Percentiles rank a stretch among this genome's conserved stretches.
Evolutionary conservation across 2,329 filamentous ascomycete genomes (phyloP).

Genomic region (Aspergillus phoenicis): DNA sequence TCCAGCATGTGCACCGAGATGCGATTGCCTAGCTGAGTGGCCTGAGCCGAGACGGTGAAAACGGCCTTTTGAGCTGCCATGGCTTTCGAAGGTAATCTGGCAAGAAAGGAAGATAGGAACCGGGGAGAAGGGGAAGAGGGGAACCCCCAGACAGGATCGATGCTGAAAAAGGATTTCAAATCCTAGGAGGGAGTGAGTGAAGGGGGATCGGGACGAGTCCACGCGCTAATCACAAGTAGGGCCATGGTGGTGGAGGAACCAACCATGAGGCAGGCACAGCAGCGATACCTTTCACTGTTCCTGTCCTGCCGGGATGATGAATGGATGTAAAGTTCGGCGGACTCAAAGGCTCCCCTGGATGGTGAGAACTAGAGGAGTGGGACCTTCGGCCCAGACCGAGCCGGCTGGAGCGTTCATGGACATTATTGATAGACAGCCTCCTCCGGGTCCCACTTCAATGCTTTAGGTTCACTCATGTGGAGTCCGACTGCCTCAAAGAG

Average conservation of each 20-base stretch:
- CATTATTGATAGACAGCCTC: too few species aligned
- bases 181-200: not conserved
- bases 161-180: too few species aligned
- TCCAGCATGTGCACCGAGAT: conserved; percentile 68
- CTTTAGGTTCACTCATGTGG: too few species aligned
- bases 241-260: not conserved
- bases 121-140: not conserved
- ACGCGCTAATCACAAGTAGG: not conserved
- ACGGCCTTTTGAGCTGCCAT: conserved; percentile 22
- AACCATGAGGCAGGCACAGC: conserved; percentile 1
- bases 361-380: too few species aligned
- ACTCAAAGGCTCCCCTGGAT: not conserved
- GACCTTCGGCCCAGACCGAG: too few species aligned
- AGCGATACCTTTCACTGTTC: not conserved
- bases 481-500: too few species aligned
- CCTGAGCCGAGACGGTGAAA: conserved; percentile 54
- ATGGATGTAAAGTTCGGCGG: not conserved
- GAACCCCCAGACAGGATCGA: not conserved
- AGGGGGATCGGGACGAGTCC: not conserved
- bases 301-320: not conserved
- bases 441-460: too few species aligned
- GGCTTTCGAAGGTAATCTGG: not conserved
- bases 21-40: conserved; percentile 63
- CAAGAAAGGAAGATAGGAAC: not conserved
- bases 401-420: too few species aligned